phyloP scores from a whole-genome alignment of 208 protist genomes.

The Tritrichomonas musculus region DNA sequence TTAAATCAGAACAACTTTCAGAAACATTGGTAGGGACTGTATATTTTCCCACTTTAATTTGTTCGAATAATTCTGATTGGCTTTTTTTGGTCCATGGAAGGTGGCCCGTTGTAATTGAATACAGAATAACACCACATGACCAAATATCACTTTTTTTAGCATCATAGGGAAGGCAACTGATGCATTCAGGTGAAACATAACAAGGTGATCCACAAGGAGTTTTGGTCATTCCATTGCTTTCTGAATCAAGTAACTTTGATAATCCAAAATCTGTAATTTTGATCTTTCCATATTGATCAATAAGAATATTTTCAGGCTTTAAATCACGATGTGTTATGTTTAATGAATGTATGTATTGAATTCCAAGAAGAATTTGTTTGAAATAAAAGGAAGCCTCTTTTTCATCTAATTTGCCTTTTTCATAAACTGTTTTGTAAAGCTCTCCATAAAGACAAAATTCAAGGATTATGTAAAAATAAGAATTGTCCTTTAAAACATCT shows the following conservation, averaged over 20 bases:
- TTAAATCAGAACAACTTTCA: background rate
- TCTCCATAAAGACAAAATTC: slow-evolving; percentile 43
- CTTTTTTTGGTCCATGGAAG: background rate
- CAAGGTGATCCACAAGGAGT: background rate
- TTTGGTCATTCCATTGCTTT: background rate
- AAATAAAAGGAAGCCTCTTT: background rate
- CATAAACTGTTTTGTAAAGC: slow-evolving; percentile 33
- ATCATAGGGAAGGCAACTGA: background rate
- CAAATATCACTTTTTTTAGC: background rate
- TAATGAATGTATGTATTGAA: slow-evolving; percentile 34
- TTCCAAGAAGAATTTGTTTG: slow-evolving; percentile 29
- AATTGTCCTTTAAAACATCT: background rate
- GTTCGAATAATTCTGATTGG: background rate
- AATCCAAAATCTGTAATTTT: slow-evolving; percentile 28
- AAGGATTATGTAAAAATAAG: slow-evolving; percentile 43
- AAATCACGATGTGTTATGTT: slow-evolving; percentile 38
- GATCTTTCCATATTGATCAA: background rate
- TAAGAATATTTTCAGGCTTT: slow-evolving; percentile 4
- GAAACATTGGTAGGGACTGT: background rate
- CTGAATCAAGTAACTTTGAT: background rate
- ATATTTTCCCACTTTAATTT: background rate
- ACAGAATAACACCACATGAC: background rate
- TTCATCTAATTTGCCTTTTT: slow-evolving; percentile 31
- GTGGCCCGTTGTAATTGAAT: background rate
- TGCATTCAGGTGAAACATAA: background rate